Evolutionary conservation across 495 filamentous ascomycete species (phyloP), one percentile per base, ranked within the genome.

Genomic region (Physcia stellaris): DNA sequence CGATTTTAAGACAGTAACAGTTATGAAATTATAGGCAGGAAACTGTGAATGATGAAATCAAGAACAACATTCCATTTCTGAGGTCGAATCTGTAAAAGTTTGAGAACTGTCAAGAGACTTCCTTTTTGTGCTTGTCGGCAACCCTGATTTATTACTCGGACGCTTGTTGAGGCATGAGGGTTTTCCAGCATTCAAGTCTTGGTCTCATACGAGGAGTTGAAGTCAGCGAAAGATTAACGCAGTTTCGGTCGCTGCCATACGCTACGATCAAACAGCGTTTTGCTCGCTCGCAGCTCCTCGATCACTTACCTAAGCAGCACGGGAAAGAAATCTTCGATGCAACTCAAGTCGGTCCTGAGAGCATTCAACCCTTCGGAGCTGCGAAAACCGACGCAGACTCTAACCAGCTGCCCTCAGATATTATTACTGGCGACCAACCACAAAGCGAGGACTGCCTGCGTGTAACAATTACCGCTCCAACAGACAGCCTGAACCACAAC

Each of bases 381-480:
- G 29, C 29, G 29, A 31, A 9, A 31, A 31, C 18, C n/a, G 29
- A 31, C 29, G 9, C 29, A 3, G 9, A 31, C 29, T 31, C 29
- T 9, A 31, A 31, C 18, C 29, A 31, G 29, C 29, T 31, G 29
- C 29, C 29, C 29, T 31, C 29, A n/a, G 29, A 31, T 31, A 31
- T 31, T 9, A 31, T 31, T 17, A 31, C 3, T 4, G 29, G 18
- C 3, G 29, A 31, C 29, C 29, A 31, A 31, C 29, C 29, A 3
- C 29, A 31, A 9, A 31, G 29, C 29, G 29, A 31, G 29, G 29
- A 31, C 9, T 31, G 29, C 29, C 9, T 31, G 9, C 29, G 29
- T 9, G 29, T 31, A 9, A 31, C 29, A n/a, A 3, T n/a, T n/a
- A n/a, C n/a, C n/a, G n/a, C n/a, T n/a, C n/a, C n/a, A n/a, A n/a